phyloP scores from a whole-genome alignment of 768 basidiomycete species.

The Russula lepida region DNA sequence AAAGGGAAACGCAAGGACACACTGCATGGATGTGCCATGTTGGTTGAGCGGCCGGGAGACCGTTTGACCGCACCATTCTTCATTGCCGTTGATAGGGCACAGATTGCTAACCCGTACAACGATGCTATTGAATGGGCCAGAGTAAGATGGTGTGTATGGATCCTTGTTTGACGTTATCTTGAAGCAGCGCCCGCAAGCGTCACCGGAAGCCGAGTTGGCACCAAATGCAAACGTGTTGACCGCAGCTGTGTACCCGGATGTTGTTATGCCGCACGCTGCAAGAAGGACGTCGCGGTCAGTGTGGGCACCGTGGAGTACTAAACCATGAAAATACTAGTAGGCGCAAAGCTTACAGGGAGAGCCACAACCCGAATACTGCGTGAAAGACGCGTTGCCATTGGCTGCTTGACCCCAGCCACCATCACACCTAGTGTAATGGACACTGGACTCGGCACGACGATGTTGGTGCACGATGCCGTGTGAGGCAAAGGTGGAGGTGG shows the following conservation, averaged over 20 bases:
- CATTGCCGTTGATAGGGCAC: constrained; percentile 35
- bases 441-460: too few relatives aligned
- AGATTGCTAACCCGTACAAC: constrained; percentile 43
- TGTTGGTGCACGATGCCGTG: background rate
- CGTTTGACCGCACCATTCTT: constrained; percentile 50
- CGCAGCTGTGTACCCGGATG: constrained; percentile 46
- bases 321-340: background rate
- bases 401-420: constrained; percentile 33
- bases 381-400: constrained; percentile 52
- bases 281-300: background rate
- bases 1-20: constrained; percentile 19
- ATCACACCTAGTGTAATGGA: background rate
- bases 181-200: constrained; percentile 58
- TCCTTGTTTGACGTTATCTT: constrained; percentile 40
- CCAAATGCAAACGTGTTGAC: constrained; percentile 51
- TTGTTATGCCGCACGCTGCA: constrained; percentile 42
- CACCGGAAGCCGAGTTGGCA: constrained; percentile 41
- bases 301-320: background rate
- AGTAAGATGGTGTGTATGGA: constrained; percentile 43
- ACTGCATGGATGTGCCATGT: constrained; percentile 41
- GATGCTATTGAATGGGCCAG: constrained; percentile 45
- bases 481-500: background rate
- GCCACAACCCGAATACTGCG: constrained; percentile 44
- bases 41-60: constrained; percentile 33
- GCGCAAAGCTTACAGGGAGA: constrained; percentile 33